Percentiles rank a stretch among this genome's conserved stretches.
Evolutionary conservation across 257 asterid species (phyloP).

Genomic region (Capsicum pubescens): DNA sequence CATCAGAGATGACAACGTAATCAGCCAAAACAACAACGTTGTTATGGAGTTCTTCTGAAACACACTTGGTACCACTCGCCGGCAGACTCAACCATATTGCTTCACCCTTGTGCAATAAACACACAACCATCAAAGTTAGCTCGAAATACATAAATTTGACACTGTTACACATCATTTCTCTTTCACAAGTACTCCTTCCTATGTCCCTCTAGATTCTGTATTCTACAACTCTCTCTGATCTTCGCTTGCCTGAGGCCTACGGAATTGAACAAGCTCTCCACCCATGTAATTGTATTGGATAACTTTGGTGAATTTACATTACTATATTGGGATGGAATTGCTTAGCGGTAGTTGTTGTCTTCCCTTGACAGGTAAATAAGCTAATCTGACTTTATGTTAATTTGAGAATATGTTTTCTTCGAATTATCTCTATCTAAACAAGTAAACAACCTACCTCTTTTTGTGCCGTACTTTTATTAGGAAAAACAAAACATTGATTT

Average conservation of each 20-base stretch:
- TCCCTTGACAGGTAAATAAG: too few relatives aligned
- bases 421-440: background rate
- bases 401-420: too few relatives aligned
- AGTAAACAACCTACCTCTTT: background rate
- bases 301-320: too few relatives aligned
- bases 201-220: background rate
- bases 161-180: constrained; percentile 44
- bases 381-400: too few relatives aligned
- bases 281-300: background rate
- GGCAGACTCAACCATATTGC: constrained; percentile 87
- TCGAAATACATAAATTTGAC: constrained; percentile 37
- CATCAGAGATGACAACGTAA: constrained; percentile 67
- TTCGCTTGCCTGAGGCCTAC: background rate
- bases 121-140: constrained; percentile 42
- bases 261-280: background rate
- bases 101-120: constrained; percentile 43
- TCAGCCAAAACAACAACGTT: constrained; percentile 86
- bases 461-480: background rate
- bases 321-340: too few relatives aligned
- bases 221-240: background rate
- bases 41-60: constrained; percentile 84
- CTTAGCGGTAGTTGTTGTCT: too few relatives aligned
- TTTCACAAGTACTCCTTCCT: background rate
- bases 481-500: background rate
- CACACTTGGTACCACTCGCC: constrained; percentile 76